These are phyloP conservation scores for Epichloe sibirici DNA, from an alignment of 2,329 filamentous ascomycete species.

Conservation along the genomic window DNA sequence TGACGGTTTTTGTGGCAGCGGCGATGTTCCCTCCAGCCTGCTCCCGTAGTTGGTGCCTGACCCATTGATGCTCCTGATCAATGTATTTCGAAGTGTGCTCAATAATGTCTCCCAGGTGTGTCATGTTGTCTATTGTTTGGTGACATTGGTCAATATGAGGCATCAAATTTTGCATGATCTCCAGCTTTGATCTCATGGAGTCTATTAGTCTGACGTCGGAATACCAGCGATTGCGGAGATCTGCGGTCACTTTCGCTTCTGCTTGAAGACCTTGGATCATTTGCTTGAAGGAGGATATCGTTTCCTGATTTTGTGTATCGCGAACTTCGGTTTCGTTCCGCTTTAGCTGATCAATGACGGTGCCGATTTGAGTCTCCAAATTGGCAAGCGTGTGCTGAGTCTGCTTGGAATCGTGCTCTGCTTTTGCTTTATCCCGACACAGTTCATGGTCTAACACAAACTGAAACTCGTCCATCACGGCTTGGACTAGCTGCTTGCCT, in stretches of 20 bases:
- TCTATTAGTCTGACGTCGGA: slow-evolving; percentile 18
- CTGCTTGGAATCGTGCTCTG: slow-evolving; percentile 8
- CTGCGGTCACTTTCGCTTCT: slow-evolving; percentile 9
- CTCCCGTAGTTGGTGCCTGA: slow-evolving; percentile 13
- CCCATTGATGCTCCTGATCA: slow-evolving; percentile 17
- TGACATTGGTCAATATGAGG: slow-evolving; percentile 15
- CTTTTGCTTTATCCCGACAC: slow-evolving; percentile 10
- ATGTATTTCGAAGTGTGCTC: slow-evolving; percentile 19
- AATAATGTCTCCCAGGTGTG: slow-evolving; percentile 16
- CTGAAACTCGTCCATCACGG: slow-evolving; percentile 10
- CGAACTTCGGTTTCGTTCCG: background rate
- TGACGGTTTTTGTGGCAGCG: background rate
- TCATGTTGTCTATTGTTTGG: slow-evolving; percentile 14
- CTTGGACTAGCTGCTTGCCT: slow-evolving; percentile 9
- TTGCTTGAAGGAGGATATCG: slow-evolving; percentile 7
- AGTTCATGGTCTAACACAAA: slow-evolving; percentile 13
- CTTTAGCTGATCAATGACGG: slow-evolving; percentile 10
- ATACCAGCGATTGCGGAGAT: slow-evolving; percentile 15
- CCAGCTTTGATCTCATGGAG: slow-evolving; percentile 13
- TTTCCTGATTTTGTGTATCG: background rate
- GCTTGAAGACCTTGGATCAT: slow-evolving; percentile 13
- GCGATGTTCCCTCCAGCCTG: background rate
- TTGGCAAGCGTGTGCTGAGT: slow-evolving; percentile 6
- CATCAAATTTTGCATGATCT: slow-evolving; percentile 12
- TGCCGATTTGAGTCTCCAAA: slow-evolving; percentile 12